Evolutionary conservation across 345 rosid species (phyloP), one percentile per base, ranked within the genome.

Genomic region (Citrus cavaleriei): DNA sequence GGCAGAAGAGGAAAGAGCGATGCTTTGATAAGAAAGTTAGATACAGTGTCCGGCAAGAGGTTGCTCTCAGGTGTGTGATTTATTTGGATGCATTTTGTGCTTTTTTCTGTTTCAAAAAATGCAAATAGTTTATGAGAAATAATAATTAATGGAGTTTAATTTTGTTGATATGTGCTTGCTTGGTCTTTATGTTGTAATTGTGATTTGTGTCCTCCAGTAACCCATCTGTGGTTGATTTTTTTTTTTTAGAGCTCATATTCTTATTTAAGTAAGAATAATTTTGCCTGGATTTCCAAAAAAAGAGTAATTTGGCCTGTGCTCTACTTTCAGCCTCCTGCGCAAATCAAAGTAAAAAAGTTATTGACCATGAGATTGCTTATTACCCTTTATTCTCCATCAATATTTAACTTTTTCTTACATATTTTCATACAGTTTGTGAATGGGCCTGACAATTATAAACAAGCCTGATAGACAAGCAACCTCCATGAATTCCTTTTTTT

Each of bases 1-100:
- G 98, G 54, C 93, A 93, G 89, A 95, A 95, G 92, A 92, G 97
- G 74, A 93, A 89, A 87, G 95, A 95, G 80, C 88, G 99, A 22
- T 91, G 95, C 85, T 93, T 90, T 82, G 95, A 92, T 71, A 95
- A 92, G 94, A 95, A 95, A 92, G 96, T 95, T 49, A 79, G 99
- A 88, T 95, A 95, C 75, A 82, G 90, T 76, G 99, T 95, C 78
- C 98, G 99, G 71, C 98, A 93, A 84, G 98, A 95, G 87, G 99
- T 95, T 57, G 99, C 98, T 6, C 91, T 90, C 69, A 95, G 98
- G 99, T 95, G 69, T 74, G 83, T 69, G 54, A 61, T 70, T 65
- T 69, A 59, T n/a, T 13, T 68, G 42, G 38, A n/a, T 74, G 63
- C 2, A 68, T 51, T 68, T 60, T 18, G 12, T 68, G n/a, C 30